A percentile compares a stretch with the other conserved stretches of the same genome.
phyloP scores from a whole-genome alignment of 257 asterid species.

The Plectranthus barbatus region DNA sequence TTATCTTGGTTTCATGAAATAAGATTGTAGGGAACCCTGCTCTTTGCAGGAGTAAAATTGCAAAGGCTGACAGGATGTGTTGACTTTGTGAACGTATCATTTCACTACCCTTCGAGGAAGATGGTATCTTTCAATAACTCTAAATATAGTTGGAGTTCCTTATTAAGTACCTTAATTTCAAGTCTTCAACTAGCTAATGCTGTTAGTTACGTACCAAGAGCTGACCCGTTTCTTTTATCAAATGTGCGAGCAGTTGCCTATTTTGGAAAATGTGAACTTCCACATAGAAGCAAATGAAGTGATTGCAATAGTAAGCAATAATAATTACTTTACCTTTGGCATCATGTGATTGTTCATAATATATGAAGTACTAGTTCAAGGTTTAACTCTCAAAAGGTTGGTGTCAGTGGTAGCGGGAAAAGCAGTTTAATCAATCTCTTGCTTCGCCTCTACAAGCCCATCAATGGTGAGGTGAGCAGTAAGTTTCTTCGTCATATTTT shows the following conservation, averaged over 20 bases:
- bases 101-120: conserved; percentile 34
- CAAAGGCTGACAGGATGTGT: conserved; percentile 31
- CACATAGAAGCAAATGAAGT: conserved; percentile 37
- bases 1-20: neutral
- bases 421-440: conserved; percentile 50
- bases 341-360: neutral
- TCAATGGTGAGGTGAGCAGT: conserved; percentile 42
- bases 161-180: neutral
- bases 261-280: conserved; percentile 28
- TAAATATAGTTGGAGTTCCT: neutral
- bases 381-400: conserved; percentile 29
- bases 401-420: conserved; percentile 51
- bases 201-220: neutral
- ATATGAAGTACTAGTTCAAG: conserved; percentile 5
- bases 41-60: conserved; percentile 30
- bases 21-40: neutral
- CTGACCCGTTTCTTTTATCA: neutral
- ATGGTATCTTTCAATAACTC: conserved; percentile 21
- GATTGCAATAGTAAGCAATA: conserved; percentile 37
- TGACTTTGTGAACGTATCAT: conserved; percentile 38
- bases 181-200: neutral
- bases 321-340: neutral
- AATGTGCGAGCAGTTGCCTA: conserved; percentile 28
- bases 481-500: neutral
- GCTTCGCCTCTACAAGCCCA: conserved; percentile 49